Base-by-base conservation (phyloP, 257 asterid species). In the Ilex asprella region DNA sequence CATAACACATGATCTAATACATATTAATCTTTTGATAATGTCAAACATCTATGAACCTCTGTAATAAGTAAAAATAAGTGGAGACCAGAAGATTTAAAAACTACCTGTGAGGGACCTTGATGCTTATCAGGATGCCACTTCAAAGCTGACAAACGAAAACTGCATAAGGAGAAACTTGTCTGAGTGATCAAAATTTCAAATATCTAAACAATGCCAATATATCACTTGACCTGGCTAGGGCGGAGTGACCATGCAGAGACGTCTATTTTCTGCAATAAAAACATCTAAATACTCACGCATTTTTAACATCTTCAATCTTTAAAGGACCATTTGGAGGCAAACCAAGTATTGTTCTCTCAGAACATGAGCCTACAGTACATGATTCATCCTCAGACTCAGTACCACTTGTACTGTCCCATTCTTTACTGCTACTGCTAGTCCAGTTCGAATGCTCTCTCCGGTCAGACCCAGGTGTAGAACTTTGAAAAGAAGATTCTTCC, bases 111-210 rank as follows among this genome's bases (percentile, higher is more conserved):
- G 70, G 88, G 75, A 51, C 88, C 86, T 76, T 82, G 98, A 77
- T 91, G 91, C 74, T 79, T 84, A 73, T 91, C 98, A 29, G 98
- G 98, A 75, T 91, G 98, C 98, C 98, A 91, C 74, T 80, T 91
- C 72, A 91, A 66, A 70, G 98, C 96, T 31, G 95, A 81, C 41
- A 39, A 61, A 59, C 91, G 96, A 69, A 91, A 91, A 43, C 98
- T 88, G 86, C 86, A 79, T 31, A 21, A 68, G 52, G 35, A 44
- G 67, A 39, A 50, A 56, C 59, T 56, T 27, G n/a, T 58, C 61
- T 46, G 21, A 30, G 30, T 49, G 56, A 35, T 8, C 8, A 3
- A 35, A 35, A 8, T 35, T 35, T 35, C 41, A 35, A 47, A n/a
- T 10, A 47, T 63, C 12, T 31, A 16, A 35, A 35, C 41, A 35